Conservation (phyloP, 2,329 filamentous ascomycete species). For the Lachnellula hyalina region DNA sequence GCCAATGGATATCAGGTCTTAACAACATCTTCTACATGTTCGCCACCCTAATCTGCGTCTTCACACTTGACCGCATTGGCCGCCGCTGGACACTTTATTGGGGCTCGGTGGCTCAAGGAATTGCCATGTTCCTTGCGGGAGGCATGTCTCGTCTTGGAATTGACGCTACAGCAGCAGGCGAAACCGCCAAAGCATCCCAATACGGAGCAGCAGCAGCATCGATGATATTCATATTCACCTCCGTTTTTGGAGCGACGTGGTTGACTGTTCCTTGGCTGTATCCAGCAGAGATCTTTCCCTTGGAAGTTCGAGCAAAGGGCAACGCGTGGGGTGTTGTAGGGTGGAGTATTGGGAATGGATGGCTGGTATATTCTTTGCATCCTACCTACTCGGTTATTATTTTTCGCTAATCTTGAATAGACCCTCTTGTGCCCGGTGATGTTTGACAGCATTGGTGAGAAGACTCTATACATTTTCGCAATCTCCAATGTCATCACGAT, state of each 20-base stretch:
- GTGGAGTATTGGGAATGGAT: constrained; percentile 71
- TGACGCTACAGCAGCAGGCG: constrained; percentile 40
- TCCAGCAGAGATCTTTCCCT: constrained; percentile 68
- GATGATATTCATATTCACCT: constrained; percentile 67
- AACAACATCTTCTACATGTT: constrained; percentile 55
- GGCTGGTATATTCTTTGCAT: constrained; percentile 40
- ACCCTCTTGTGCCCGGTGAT: constrained; percentile 33
- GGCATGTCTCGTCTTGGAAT: constrained; percentile 52
- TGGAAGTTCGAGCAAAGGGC: constrained; percentile 65
- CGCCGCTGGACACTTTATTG: constrained; percentile 65
- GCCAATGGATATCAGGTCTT: constrained; percentile 57
- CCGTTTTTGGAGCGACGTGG: constrained; percentile 51
- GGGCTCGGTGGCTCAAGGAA: constrained; percentile 58
- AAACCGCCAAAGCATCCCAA: constrained; percentile 40
- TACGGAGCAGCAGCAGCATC: constrained; percentile 62
- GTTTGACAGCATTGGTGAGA: constrained; percentile 57
- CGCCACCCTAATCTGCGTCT: constrained; percentile 62
- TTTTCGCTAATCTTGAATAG: constrained; percentile 27
- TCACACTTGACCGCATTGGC: constrained; percentile 64
- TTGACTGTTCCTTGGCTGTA: constrained; percentile 57
- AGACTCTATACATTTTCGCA: constrained; percentile 70
- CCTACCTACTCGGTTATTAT: constrained; percentile 8
- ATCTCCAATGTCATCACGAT: constrained; percentile 61
- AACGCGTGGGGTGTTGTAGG: constrained; percentile 73
- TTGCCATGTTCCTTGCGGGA: constrained; percentile 63